Base-by-base conservation (phyloP, 2,329 filamentous ascomycete genomes). In the Nemania diffusa region DNA sequence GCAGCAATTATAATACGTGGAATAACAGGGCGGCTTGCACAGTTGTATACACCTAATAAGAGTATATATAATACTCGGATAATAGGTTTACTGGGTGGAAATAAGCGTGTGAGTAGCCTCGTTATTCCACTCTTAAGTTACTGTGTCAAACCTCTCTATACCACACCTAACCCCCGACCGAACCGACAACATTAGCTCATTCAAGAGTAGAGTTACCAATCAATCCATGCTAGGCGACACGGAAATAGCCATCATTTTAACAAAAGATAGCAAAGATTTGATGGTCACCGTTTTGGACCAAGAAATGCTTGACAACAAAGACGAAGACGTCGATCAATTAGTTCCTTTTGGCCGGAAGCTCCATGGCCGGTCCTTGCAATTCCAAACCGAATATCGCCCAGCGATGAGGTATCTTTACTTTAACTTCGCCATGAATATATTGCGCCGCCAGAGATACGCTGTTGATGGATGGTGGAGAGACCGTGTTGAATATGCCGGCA, bases 211-310 rank as follows among this genome's bases (percentile, higher is more conserved):
- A n/a, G n/a, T n/a, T n/a, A n/a, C n/a, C n/a, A n/a, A n/a, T n/a
- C n/a, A n/a, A n/a, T n/a, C n/a, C n/a, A 55, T 61, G 58, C 26
- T 61, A 11, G 58, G 53, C 5, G 24, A 60, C 29, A 44, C 17
- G 27, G 20, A 32, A 8, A 60, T 51, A 37, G 46, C 32, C n/a
- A 52, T 60, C 17, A 9, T 52, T 7, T 32, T 20, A 2, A 51
- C 46, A 6, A 42, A n/a, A n/a, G n/a, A 37, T 20, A 17, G 46
- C 13, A 32, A 27, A 15, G 44, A 17, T 9, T 8, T 52, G 3
- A 51, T 27, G 46, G 46, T 52, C 17, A 46, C 7, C 6, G 57
- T 51, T n/a, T 22, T 52, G 8, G 57, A 60, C n/a, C 8, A 40
- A 40, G 37, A 40, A 15, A 40, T 40, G 11, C 37, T 2, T 40